Evolutionary conservation across 495 filamentous ascomycete species (phyloP).

Genomic region (Tuber umbilicatum): DNA sequence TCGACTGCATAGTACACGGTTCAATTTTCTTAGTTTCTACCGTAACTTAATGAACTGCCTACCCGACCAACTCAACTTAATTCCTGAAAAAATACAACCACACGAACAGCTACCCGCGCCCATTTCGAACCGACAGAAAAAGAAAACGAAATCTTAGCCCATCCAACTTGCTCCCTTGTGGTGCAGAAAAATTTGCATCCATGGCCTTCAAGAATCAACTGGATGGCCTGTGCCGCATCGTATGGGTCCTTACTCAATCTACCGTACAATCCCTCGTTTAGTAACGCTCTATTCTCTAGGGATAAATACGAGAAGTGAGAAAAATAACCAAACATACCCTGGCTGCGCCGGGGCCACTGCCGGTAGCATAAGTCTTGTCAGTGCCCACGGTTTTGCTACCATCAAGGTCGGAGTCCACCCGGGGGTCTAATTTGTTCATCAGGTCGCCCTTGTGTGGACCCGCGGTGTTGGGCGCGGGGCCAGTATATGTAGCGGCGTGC

Average conservation of each 20-base stretch:
- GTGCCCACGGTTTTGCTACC: constrained; percentile 40
- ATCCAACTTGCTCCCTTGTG: background rate
- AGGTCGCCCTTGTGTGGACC: constrained; percentile 49
- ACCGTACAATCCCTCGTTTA: background rate
- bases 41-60: no score
- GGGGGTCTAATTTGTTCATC: constrained; percentile 50
- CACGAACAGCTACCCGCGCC: background rate
- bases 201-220: constrained; percentile 17
- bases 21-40: no score
- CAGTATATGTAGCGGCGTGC: constrained; percentile 13
- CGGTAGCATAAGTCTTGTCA: constrained; percentile 25
- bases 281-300: no score
- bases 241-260: constrained; percentile 10
- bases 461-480: constrained; percentile 41
- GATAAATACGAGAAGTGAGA: no score
- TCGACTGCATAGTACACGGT: no score
- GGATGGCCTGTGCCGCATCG: constrained; percentile 29
- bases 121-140: background rate
- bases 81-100: background rate
- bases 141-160: background rate
- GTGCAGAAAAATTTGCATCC: background rate
- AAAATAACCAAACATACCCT: background rate
- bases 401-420: constrained; percentile 47
- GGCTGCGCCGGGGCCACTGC: background rate
- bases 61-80: background rate